Conservation (phyloP, 768 basidiomycete genomes). For the Naganishia kalamii region DNA sequence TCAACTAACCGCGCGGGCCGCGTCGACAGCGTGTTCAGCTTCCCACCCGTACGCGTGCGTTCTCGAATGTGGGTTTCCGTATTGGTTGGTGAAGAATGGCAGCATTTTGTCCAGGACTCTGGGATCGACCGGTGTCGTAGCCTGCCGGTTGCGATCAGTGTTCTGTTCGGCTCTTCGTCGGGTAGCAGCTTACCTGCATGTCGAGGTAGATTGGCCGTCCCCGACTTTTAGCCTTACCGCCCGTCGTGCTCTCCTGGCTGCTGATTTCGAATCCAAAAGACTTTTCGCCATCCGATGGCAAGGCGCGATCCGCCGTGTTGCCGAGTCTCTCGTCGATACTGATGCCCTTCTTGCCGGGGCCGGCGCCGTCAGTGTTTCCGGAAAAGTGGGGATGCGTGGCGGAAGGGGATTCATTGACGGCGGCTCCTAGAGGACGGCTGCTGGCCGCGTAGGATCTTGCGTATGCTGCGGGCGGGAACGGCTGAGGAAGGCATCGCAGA, state of each 20-base stretch:
- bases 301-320: background rate
- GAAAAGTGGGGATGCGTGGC: background rate
- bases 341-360: background rate
- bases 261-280: constrained; percentile 46
- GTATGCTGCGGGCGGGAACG: background rate
- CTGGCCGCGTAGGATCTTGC: background rate
- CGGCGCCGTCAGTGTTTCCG: background rate
- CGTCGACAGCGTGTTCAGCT: constrained; percentile 88
- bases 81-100: constrained; percentile 88
- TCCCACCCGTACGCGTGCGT: constrained; percentile 99
- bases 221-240: constrained; percentile 39
- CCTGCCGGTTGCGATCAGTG: constrained; percentile 51
- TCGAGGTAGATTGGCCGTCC: constrained; percentile 89
- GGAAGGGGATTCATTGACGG: constrained; percentile 1
- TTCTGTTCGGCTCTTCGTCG: too few relatives aligned
- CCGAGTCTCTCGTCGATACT: background rate
- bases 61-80: constrained; percentile 94
- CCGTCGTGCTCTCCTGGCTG: constrained; percentile 39
- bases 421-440: background rate
- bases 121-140: constrained; percentile 95
- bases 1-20: constrained; percentile 66
- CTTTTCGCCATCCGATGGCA: background rate
- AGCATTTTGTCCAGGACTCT: constrained; percentile 95
- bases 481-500: background rate
- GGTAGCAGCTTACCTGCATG: constrained; percentile 67